A percentile compares a stretch with the other conserved stretches of the same genome.
Conservation (phyloP, 106 monocot genomes). For the Dendrobium huoshanense region DNA sequence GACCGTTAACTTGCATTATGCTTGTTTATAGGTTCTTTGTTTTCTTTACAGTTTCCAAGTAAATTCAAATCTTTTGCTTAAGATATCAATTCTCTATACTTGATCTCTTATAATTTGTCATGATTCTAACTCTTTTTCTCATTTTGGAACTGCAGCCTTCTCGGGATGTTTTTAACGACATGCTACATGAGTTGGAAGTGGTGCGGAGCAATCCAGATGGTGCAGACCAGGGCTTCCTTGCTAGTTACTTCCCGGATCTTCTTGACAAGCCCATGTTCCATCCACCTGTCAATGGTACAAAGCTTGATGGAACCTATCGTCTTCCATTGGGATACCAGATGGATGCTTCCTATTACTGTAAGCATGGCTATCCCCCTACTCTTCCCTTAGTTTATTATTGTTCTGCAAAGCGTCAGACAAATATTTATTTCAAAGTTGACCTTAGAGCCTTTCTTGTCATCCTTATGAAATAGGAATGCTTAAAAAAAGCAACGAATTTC, state of each 20-base stretch:
- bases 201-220: conserved; percentile 74
- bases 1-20: neutral
- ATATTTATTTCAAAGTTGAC: too few relatives aligned
- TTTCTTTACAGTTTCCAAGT: neutral
- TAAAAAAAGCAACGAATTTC: too few relatives aligned
- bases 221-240: conserved; percentile 89
- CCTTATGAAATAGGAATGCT: neutral
- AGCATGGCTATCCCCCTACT: conserved; percentile 3
- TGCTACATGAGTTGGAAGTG: conserved; percentile 81
- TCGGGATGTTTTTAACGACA: conserved; percentile 57
- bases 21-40: neutral
- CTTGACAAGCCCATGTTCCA: conserved; percentile 80
- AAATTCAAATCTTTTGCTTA: neutral
- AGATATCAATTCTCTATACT: neutral
- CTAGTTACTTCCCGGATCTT: conserved; percentile 76
- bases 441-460: neutral
- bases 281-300: conserved; percentile 65
- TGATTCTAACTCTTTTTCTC: conserved; percentile 3
- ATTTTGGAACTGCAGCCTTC: conserved; percentile 54
- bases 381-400: too few relatives aligned
- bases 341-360: conserved; percentile 97
- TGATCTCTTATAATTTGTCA: neutral
- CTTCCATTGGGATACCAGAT: conserved; percentile 94
- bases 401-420: too few relatives aligned
- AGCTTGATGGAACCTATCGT: conserved; percentile 68